phyloP scores from a whole-genome alignment of 129 eudicot species.

The Helichrysum umbraculigerum region DNA sequence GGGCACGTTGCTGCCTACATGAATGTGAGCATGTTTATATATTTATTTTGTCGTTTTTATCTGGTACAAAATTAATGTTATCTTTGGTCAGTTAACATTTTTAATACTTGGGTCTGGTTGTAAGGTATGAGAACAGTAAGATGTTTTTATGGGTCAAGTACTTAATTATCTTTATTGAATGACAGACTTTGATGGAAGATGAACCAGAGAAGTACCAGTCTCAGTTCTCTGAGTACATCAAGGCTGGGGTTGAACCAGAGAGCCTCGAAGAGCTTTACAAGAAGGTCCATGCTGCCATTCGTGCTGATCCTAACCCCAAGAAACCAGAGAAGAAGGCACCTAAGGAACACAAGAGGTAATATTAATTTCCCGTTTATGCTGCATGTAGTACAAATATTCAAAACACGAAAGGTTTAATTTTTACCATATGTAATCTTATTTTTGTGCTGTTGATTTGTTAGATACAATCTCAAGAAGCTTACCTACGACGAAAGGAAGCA shows the following conservation, averaged over 20 bases:
- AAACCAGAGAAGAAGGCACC: constrained; percentile 67
- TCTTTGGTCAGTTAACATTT: too few relatives aligned
- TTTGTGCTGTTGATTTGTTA: constrained; percentile 19
- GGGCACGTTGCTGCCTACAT: constrained; percentile 86
- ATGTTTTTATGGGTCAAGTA: not conserved
- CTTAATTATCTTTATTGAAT: not conserved
- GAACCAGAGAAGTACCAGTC: constrained; percentile 85
- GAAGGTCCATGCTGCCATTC: constrained; percentile 90
- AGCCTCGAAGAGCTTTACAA: constrained; percentile 71
- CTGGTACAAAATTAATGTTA: too few relatives aligned
- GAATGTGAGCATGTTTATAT: constrained; percentile 41
- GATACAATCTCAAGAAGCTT: constrained; percentile 85
- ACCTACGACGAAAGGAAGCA: constrained; percentile 89
- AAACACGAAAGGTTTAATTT: not conserved
- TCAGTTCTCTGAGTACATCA: constrained; percentile 67
- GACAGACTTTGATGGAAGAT: constrained; percentile 71
- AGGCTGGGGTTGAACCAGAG: constrained; percentile 66
- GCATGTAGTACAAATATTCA: not conserved
- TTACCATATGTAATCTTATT: not conserved
- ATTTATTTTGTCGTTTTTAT: too few relatives aligned
- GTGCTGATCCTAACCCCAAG: constrained; percentile 78
- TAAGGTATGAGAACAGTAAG: not conserved
- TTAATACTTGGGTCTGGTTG: not conserved
- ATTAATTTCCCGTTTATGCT: not conserved
- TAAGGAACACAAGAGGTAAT: constrained; percentile 77